phyloP scores from a whole-genome alignment of 1,284 basidiomycete species.

The Neolentinus lepideus region DNA sequence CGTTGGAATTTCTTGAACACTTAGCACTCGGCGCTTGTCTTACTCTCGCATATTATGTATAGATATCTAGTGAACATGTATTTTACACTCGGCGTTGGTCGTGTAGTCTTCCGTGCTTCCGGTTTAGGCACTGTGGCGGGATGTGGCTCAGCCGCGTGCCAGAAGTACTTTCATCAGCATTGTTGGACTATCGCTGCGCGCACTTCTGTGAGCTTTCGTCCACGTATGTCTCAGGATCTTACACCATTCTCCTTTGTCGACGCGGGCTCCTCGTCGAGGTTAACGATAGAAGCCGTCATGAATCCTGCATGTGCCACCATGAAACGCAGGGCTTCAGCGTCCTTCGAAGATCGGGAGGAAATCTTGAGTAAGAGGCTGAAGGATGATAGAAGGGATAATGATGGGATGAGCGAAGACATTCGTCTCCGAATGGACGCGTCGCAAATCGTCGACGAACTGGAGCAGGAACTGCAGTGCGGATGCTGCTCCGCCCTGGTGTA shows the following conservation, averaged over 20 bases:
- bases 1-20: neutral
- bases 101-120: too few species aligned
- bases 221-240: neutral
- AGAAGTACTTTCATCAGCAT: too few species aligned
- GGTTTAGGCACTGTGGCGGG: neutral
- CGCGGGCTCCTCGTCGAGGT: too few species aligned
- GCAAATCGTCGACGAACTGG: constrained; percentile 51
- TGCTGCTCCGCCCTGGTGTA: constrained; percentile 75
- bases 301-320: constrained; percentile 14
- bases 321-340: constrained; percentile 57
- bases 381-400: constrained; percentile 29
- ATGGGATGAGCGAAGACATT: constrained; percentile 7
- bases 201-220: neutral
- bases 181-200: too few species aligned
- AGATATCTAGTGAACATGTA: neutral
- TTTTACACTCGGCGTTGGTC: neutral
- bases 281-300: neutral
- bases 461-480: constrained; percentile 72
- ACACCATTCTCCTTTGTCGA: too few species aligned
- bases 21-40: neutral
- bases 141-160: neutral
- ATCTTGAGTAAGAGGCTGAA: constrained; percentile 52
- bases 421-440: constrained; percentile 17
- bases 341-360: constrained; percentile 43
- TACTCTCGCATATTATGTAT: neutral